Conservation (phyloP, 352 stramenopile species). For the Globisporangium paroecandrum region DNA sequence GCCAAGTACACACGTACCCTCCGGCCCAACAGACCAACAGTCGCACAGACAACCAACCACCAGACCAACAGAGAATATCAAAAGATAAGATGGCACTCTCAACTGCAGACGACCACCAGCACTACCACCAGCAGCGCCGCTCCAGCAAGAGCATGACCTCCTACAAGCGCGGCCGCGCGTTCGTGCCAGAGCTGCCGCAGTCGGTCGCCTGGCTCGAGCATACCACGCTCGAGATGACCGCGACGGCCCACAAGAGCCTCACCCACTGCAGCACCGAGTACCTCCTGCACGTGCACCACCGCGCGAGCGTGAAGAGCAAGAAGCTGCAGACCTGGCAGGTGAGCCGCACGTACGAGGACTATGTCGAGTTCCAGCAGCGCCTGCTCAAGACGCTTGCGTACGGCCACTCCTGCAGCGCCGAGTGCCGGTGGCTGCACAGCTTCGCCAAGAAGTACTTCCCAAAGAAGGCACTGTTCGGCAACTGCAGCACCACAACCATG, state of each 20-base stretch:
- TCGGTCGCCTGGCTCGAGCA: constrained; percentile 14
- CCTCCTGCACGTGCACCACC: constrained; percentile 1
- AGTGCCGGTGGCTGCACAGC: constrained; percentile 66
- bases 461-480: constrained; percentile 31
- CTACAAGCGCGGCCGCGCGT: not conserved
- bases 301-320: not conserved
- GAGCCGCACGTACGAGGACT: constrained; percentile 35
- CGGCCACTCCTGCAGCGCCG: constrained; percentile 53
- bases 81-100: not conserved
- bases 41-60: not conserved
- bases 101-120: not conserved
- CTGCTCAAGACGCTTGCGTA: constrained; percentile 43
- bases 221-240: constrained; percentile 5
- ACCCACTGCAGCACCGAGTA: constrained; percentile 8
- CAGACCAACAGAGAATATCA: not conserved
- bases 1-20: not conserved
- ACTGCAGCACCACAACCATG: not conserved
- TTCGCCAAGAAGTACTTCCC: constrained; percentile 66
- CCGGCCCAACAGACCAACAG: not conserved
- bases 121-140: not conserved
- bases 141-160: not conserved
- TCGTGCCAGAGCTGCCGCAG: not conserved
- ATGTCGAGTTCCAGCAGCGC: constrained; percentile 40
- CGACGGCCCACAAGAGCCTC: constrained; percentile 4
- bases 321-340: not conserved